Evolutionary conservation across 2,329 filamentous ascomycete genomes (phyloP), one percentile per base, ranked within the genome.

Genomic region (Trichophyton simii): DNA sequence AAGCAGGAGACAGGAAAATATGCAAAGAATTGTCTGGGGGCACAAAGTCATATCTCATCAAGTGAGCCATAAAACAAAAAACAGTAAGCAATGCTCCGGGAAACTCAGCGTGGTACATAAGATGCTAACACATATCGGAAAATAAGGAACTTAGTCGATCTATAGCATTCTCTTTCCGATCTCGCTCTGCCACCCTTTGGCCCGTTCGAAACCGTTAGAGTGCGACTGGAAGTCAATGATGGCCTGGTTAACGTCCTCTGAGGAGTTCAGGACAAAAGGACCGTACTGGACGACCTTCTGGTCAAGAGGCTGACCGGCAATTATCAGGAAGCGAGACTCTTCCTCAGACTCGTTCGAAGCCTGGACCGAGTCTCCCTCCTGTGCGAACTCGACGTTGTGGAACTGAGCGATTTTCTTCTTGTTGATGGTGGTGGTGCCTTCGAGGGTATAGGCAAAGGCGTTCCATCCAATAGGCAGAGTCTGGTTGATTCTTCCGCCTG

Each of bases 351-450:
- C 81, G 9, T 94, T 88, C 58, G 83, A 81, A 1, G 86, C 84
- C 65, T 87, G 81, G 7, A 97, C 81, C 31, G 83, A 80, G 68
- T 96, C 89, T 54, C 92, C 92, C 31, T 82, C 79, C 65, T 85
- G 82, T 68, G 90, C 86, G 70, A 97, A 96, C 4, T 96, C 89
- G 25, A 94, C 88, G 71, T 94, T 96, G 76, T 96, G 86, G 72
- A 85, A 96, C 70, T 88, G 82, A 61, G 79, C 79, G 13, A 92
- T 82, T 1, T 76, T 76, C 59, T 75, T 78, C 67, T 77, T 77
- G 72, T 85, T 72, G 87, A 88, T 67, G 78, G 72, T 77, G 1
- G 84, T 85, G 6, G 81, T 83, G 22, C 92, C 92, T 63, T 85
- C 80, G n/a, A 97, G 79, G 2, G 84, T 87, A 73, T 96, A 97